A percentile compares a stretch with the other conserved stretches of the same genome.
Evolutionary conservation across 1,284 basidiomycete species (phyloP).

Genomic region (Puccinia horiana): DNA sequence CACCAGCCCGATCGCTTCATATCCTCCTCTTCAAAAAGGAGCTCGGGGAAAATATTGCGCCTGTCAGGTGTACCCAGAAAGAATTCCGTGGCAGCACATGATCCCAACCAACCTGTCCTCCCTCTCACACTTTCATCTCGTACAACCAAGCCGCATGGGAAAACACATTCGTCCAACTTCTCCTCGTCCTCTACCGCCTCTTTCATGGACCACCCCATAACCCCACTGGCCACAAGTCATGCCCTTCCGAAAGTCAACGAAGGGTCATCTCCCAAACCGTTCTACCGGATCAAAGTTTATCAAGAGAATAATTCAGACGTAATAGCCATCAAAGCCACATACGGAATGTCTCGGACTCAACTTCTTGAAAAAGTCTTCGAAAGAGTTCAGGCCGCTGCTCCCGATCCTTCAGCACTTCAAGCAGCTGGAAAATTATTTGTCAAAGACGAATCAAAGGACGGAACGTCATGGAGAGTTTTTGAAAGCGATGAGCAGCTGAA

Average conservation of each 20-base stretch:
- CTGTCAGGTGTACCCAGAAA: constrained; percentile 16
- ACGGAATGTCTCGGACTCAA: constrained; percentile 79
- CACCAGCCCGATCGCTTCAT: constrained; percentile 51
- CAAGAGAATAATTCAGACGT: constrained; percentile 86
- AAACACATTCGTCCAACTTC: constrained; percentile 48
- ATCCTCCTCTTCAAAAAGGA: constrained; percentile 55
- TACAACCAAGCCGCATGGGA: constrained; percentile 48
- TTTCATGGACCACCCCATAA: constrained; percentile 48
- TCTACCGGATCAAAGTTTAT: constrained; percentile 97
- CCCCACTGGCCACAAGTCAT: not conserved
- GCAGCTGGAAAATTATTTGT: constrained; percentile 1
- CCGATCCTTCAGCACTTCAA: not conserved
- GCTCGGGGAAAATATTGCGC: constrained; percentile 48
- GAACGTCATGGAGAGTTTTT: not conserved
- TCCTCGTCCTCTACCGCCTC: constrained; percentile 52
- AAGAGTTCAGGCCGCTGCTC: constrained; percentile 63
- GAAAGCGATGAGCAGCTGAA: constrained; percentile 23
- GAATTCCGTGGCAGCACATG: not conserved
- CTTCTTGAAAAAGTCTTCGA: constrained; percentile 87
- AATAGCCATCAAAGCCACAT: constrained; percentile 95
- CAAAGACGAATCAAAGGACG: constrained; percentile 16
- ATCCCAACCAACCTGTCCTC: not conserved
- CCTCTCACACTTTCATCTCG: constrained; percentile 46
- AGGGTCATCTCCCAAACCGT: constrained; percentile 69
- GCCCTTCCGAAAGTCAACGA: constrained; percentile 60